Conservation (phyloP, 2,329 filamentous ascomycete species). For the Fusarium sp. region DNA sequence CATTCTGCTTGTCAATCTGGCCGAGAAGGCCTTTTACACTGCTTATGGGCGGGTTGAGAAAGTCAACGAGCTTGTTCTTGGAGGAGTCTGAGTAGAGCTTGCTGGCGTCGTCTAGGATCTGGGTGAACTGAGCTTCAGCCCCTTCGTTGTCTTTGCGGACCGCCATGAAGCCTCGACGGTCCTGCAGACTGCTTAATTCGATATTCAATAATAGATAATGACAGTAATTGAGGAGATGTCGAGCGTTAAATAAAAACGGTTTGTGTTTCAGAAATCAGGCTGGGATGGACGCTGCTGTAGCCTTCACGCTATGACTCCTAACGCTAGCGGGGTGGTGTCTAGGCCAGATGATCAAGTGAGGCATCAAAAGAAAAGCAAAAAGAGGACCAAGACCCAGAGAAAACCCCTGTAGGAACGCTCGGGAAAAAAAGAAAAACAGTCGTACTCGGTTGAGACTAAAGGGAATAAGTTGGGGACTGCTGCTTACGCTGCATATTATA, state of each 20-base stretch:
- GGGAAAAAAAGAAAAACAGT: neutral
- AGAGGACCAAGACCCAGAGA: neutral
- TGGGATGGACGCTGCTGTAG: constrained; percentile 9
- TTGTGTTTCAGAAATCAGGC: constrained; percentile 30
- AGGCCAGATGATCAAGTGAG: constrained; percentile 20
- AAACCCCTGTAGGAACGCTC: constrained; percentile 4
- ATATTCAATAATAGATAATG: neutral
- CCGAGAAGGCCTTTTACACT: constrained; percentile 51
- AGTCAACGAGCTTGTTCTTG: constrained; percentile 50
- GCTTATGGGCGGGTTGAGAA: constrained; percentile 52
- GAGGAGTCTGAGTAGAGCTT: constrained; percentile 51
- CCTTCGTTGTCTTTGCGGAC: constrained; percentile 38
- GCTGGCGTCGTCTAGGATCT: constrained; percentile 54
- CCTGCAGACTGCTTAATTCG: neutral
- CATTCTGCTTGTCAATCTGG: constrained; percentile 54
- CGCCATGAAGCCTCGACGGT: constrained; percentile 34
- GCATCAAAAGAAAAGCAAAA: neutral
- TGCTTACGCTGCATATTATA: constrained; percentile 43
- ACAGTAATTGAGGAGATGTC: neutral
- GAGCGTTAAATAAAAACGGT: constrained; percentile 3
- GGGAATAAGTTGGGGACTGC: neutral
- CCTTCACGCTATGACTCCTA: constrained; percentile 14
- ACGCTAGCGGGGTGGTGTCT: constrained; percentile 6
- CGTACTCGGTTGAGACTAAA: neutral
- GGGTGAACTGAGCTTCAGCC: constrained; percentile 46